A percentile compares a stretch with the other conserved stretches of the same genome.
Conservation (phyloP, 768 basidiomycete genomes). For the Mycena rebaudengoi region DNA sequence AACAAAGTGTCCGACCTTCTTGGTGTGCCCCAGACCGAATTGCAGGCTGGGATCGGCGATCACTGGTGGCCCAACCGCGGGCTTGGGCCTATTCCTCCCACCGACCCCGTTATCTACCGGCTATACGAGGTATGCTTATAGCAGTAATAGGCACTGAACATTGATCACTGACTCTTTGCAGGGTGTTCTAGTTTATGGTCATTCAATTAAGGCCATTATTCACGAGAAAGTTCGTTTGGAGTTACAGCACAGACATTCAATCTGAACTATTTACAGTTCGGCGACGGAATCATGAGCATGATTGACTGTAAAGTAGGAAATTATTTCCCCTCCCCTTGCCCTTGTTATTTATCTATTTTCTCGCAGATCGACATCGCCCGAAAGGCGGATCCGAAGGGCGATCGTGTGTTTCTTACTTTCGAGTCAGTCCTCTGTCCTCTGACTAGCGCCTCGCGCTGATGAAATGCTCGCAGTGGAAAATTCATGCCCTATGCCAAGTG, state of each 20-base stretch:
- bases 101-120: slow-evolving; percentile 83
- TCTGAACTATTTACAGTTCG: slow-evolving; percentile 59
- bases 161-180: slow-evolving; percentile 31
- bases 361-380: slow-evolving; percentile 58
- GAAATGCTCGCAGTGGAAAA: slow-evolving; percentile 19
- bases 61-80: slow-evolving; percentile 83
- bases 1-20: slow-evolving; percentile 58
- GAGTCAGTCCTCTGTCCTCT: slow-evolving; percentile 60
- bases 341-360: not conserved
- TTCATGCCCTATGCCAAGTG: slow-evolving; percentile 25
- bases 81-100: slow-evolving; percentile 74
- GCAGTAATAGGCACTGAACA: not conserved
- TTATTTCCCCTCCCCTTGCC: not conserved
- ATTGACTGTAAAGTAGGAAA: slow-evolving; percentile 71
- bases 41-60: slow-evolving; percentile 59
- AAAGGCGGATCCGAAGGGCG: slow-evolving; percentile 81
- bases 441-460: not conserved
- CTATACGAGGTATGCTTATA: slow-evolving; percentile 71
- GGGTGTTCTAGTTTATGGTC: slow-evolving; percentile 80
- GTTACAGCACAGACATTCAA: not conserved
- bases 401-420: slow-evolving; percentile 81
- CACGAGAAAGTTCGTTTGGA: slow-evolving; percentile 74
- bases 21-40: slow-evolving; percentile 48
- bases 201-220: slow-evolving; percentile 82
- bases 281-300: slow-evolving; percentile 91